A percentile compares a stretch with the other conserved stretches of the same genome.
Evolutionary conservation across 495 filamentous ascomycete species (phyloP).

Genomic region (Clavariopsis aquatica): DNA sequence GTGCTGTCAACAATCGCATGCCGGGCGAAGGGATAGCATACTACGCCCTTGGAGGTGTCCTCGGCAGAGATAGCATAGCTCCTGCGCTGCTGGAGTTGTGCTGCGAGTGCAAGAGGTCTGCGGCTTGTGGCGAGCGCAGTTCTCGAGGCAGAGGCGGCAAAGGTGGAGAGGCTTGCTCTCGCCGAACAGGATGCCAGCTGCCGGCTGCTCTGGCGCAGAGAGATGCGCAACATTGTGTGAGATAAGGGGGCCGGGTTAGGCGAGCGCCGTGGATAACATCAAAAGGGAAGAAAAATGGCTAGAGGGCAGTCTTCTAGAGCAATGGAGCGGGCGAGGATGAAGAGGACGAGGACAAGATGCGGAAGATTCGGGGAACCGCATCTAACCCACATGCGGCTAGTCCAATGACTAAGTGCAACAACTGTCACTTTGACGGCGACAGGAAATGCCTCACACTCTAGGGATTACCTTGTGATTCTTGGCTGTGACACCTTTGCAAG

Average conservation of each 20-base stretch:
- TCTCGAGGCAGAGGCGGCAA: constrained; percentile 32
- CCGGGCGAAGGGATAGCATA: constrained; percentile 37
- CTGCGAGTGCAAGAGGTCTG: constrained; percentile 54
- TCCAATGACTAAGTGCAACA: not conserved
- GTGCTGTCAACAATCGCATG: constrained; percentile 2
- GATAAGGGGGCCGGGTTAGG: not conserved
- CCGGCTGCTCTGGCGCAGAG: constrained; percentile 42
- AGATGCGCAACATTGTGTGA: constrained; percentile 45
- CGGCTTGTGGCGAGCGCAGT: constrained; percentile 50
- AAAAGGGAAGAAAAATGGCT: not conserved
- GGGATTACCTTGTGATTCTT: not conserved
- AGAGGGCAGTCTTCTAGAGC: constrained; percentile 6
- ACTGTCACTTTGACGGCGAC: not conserved
- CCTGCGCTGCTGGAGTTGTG: constrained; percentile 49
- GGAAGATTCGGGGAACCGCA: constrained; percentile 1
- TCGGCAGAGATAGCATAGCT: constrained; percentile 61
- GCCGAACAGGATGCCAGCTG: constrained; percentile 39
- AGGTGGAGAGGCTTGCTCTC: constrained; percentile 36
- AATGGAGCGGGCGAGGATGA: constrained; percentile 1
- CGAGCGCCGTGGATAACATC: constrained; percentile 6
- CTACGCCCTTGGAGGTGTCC: constrained; percentile 56
- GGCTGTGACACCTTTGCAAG: no score
- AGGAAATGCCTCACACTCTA: not conserved
- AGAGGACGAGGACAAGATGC: not conserved
- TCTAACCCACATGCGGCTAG: not conserved